Conservation (phyloP, 768 basidiomycete species). For the Piloderma croceum region DNA sequence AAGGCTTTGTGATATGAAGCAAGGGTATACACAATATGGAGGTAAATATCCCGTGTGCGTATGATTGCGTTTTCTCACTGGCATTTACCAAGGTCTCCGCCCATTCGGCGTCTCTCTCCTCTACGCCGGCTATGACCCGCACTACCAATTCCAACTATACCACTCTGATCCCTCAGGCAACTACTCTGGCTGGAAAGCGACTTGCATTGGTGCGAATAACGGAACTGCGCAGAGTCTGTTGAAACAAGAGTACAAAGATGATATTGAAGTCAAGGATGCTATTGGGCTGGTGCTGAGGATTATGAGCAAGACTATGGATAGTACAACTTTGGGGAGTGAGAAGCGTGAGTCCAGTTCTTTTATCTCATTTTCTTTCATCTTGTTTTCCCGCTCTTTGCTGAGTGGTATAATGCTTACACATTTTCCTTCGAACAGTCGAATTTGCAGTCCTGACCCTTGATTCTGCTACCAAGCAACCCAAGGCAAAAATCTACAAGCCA, state of each 20-base stretch:
- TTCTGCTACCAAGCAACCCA: conserved; percentile 65
- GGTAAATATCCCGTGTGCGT: conserved; percentile 41
- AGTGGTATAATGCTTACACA: conserved; percentile 4
- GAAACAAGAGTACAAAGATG: conserved; percentile 98
- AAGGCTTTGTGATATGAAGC: conserved; percentile 93
- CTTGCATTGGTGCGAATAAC: conserved; percentile 97
- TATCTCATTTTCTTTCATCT: not conserved
- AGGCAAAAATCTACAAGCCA: conserved; percentile 88
- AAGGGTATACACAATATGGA: conserved; percentile 96
- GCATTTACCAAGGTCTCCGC: conserved; percentile 67
- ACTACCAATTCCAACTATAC: conserved; percentile 95
- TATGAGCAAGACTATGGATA: conserved; percentile 99
- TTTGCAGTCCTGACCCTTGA: conserved; percentile 92
- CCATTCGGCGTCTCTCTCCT: conserved; percentile 97
- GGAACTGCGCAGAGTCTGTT: conserved; percentile 91
- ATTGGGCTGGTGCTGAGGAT: conserved; percentile 87
- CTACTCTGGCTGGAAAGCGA: conserved; percentile 98
- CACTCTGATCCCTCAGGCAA: conserved; percentile 98
- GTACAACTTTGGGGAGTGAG: conserved; percentile 92
- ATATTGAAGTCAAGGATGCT: conserved; percentile 84
- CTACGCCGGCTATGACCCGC: conserved; percentile 94
- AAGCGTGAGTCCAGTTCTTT: conserved; percentile 58
- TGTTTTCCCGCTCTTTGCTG: conserved; percentile 4
- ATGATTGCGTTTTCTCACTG: conserved; percentile 1
- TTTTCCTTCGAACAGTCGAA: conserved; percentile 57